Evolutionary conservation across 805 yeast genomes (phyloP), one percentile per base, ranked within the genome.

Genomic region (Brettanomyces sp.): DNA sequence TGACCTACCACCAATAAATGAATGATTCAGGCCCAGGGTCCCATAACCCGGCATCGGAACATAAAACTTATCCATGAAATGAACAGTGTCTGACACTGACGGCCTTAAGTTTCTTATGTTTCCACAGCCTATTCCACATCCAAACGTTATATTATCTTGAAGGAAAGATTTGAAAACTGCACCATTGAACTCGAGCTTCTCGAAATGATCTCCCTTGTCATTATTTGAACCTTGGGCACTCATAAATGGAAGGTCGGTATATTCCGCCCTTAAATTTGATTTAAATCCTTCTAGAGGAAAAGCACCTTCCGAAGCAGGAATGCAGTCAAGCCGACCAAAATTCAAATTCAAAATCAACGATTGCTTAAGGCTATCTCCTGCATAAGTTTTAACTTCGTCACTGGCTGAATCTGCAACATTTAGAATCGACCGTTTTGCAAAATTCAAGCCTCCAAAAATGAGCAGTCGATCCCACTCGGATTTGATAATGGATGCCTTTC

Each of bases 1-100:
- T 46, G 70, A 73, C 36, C 49, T 39, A 12, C 59, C 58, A 13
- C 56, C 59, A 13, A 52, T 36, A 33, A 28, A 13, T 6, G n/a
- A 8, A 8, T 21, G 21, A 14, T 7, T 25, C n/a, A 43, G 24
- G 22, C 45, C 45, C 18, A 43, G 14, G 25, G 41, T 28, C 28
- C 35, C 28, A 35, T 43, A 43, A 12, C 45, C 45, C 9, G 14
- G 36, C 14, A 43, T 11, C 11, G 41, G 25, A 24, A 43, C 30
- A 56, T 81, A 86, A 60, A 90, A 91, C 52, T 85, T 74, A 62
- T 91, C 99, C 58, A 82, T 74, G 30, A 82, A 57, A 56, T 85
- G 90, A 1, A 85, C 64, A 5, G 62, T 56, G 14, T 48, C 48
- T 6, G 52, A 45, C 47, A 46, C 49, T 45, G 53, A 48, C 4